Evolutionary conservation across 768 basidiomycete species (phyloP).

Genomic region (Auricularia heimuer): DNA sequence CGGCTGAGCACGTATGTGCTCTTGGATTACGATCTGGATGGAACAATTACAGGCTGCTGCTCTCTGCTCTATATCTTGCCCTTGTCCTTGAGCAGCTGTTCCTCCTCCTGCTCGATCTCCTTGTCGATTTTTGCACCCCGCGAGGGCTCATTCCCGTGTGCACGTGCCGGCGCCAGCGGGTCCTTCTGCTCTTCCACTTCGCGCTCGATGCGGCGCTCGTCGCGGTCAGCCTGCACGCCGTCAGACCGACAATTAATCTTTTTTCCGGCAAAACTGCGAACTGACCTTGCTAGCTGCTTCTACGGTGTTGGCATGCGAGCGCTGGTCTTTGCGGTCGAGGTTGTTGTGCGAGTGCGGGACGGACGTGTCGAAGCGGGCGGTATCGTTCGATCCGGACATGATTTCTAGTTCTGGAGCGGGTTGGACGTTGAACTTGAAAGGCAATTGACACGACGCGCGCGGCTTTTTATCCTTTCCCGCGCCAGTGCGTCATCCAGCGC

Average conservation of each 20-base stretch:
- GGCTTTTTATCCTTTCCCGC: too few relatives aligned
- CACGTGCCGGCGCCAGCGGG: constrained; percentile 39
- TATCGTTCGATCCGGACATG: neutral
- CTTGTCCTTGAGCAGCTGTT: constrained; percentile 36
- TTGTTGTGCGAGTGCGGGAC: neutral
- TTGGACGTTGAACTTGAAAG: too few relatives aligned
- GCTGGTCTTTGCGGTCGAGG: neutral
- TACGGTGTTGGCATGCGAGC: neutral
- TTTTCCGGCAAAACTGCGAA: too few relatives aligned
- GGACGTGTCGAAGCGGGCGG: neutral
- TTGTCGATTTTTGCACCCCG: constrained; percentile 50
- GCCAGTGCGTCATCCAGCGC: too few relatives aligned
- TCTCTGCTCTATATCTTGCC: constrained; percentile 17
- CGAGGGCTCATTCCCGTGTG: constrained; percentile 49
- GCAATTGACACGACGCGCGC: too few relatives aligned
- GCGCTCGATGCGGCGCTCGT: constrained; percentile 9
- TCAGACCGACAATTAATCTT: too few relatives aligned
- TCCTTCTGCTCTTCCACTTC: constrained; percentile 27
- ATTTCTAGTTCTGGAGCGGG: too few relatives aligned
- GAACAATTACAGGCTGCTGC: neutral
- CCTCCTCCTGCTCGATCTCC: constrained; percentile 43
- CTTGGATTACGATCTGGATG: too few relatives aligned
- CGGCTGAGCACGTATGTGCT: too few relatives aligned
- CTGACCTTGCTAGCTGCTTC: neutral
- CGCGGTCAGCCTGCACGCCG: constrained; percentile 21